Conservation (phyloP, 1,284 basidiomycete genomes). For the Fomitopsis betulina region DNA sequence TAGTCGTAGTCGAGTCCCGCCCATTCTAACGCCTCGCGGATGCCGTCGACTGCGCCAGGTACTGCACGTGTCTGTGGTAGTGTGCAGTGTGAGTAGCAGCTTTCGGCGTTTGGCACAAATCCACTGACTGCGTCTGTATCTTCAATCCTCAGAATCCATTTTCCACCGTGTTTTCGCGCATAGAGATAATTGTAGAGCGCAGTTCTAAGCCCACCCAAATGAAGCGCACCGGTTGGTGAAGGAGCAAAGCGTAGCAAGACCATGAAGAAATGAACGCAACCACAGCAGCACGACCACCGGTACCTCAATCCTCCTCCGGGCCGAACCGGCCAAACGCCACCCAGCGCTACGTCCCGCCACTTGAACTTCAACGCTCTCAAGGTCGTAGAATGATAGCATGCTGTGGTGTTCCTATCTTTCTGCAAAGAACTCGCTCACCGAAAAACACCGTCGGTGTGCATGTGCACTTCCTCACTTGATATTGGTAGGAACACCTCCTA, state of each 20-base stretch:
- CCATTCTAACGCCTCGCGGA: slow-evolving; percentile 81
- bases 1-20: slow-evolving; percentile 92
- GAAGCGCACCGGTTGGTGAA: slow-evolving; percentile 92
- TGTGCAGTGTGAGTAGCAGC: background rate
- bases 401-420: too few relatives aligned
- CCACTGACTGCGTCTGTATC: slow-evolving; percentile 84
- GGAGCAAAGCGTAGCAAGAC: slow-evolving; percentile 90
- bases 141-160: slow-evolving; percentile 91
- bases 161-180: slow-evolving; percentile 76
- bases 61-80: slow-evolving; percentile 69
- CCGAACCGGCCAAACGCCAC: too few relatives aligned
- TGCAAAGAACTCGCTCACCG: too few relatives aligned
- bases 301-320: background rate
- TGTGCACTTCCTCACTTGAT: too few relatives aligned
- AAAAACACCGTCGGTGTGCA: too few relatives aligned
- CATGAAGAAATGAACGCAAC: slow-evolving; percentile 27
- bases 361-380: background rate
- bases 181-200: slow-evolving; percentile 92
- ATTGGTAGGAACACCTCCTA: too few relatives aligned
- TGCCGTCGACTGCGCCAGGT: slow-evolving; percentile 79
- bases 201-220: slow-evolving; percentile 94
- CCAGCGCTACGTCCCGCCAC: background rate
- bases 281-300: background rate
- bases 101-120: background rate
- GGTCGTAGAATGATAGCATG: background rate